These are phyloP conservation scores for Solanum bulbocastanum DNA, from an alignment of 257 asterid species.

Conservation along the genomic window DNA sequence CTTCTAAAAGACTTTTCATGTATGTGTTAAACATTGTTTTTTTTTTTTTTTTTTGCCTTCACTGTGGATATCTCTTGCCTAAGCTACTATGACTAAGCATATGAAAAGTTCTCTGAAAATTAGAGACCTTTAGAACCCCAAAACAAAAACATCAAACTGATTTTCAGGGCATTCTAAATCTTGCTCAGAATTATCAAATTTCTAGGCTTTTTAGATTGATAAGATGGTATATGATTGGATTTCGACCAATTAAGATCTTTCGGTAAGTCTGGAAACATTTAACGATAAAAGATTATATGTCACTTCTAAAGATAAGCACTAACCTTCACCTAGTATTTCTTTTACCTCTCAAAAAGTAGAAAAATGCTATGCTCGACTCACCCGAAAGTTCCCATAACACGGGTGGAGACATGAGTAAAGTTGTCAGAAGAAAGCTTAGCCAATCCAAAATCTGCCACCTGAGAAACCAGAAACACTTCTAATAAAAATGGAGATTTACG, in stretches of 20 bases:
- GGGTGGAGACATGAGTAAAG: conserved; percentile 84
- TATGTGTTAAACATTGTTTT: not conserved
- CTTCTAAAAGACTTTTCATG: not conserved
- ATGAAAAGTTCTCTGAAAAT: not conserved
- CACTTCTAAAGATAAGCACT: not conserved
- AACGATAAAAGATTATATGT: not conserved
- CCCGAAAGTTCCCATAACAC: conserved; percentile 99
- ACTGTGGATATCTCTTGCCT: not conserved
- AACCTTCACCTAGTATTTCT: not conserved
- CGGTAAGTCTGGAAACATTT: not conserved
- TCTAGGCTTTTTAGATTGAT: not conserved
- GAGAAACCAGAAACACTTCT: not conserved
- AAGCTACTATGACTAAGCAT: not conserved
- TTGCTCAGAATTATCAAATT: not conserved
- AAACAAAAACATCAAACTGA: not conserved
- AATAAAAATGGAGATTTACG: not conserved
- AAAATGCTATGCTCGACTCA: conserved; percentile 9
- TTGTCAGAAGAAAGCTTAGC: conserved; percentile 87
- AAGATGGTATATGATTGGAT: not conserved
- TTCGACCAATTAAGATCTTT: not conserved
- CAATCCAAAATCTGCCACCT: conserved; percentile 98
- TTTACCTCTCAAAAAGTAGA: not conserved
- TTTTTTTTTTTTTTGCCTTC: not conserved
- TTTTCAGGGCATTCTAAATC: not conserved
- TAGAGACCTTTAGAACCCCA: not conserved